Conservation (phyloP, 352 stramenopile species). For the Globisporangium nagaii region DNA sequence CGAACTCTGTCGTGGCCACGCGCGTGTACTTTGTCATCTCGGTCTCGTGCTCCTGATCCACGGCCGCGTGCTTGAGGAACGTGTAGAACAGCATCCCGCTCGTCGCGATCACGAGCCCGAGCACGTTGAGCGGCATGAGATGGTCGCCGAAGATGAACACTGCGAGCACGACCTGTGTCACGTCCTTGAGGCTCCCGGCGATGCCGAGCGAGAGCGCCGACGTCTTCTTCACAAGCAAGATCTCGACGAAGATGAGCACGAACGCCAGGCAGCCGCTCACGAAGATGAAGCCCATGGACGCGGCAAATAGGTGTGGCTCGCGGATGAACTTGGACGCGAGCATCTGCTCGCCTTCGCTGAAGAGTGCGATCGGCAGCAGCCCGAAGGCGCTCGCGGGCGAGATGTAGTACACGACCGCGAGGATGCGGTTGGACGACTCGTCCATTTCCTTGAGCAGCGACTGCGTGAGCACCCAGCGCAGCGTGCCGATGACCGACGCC, state of each 20-base stretch:
- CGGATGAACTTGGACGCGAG: slow-evolving; percentile 52
- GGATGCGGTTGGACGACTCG: slow-evolving; percentile 48
- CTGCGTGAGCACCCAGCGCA: slow-evolving; percentile 83
- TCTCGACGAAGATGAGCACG: slow-evolving; percentile 78
- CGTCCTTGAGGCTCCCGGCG: slow-evolving; percentile 75
- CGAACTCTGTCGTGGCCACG: slow-evolving; percentile 18
- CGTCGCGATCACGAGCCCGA: slow-evolving; percentile 63
- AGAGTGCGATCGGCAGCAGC: slow-evolving; percentile 60
- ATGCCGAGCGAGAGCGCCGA: slow-evolving; percentile 77
- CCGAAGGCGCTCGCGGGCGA: slow-evolving; percentile 65
- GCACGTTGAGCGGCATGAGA: slow-evolving; percentile 55
- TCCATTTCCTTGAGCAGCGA: slow-evolving; percentile 67
- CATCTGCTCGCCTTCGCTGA: slow-evolving; percentile 43
- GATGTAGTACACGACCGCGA: slow-evolving; percentile 83
- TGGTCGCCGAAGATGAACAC: slow-evolving; percentile 73
- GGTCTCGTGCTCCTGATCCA: slow-evolving; percentile 7
- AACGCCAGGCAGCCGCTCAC: slow-evolving; percentile 66
- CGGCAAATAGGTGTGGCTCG: slow-evolving; percentile 35
- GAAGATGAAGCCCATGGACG: slow-evolving; percentile 61
- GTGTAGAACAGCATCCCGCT: slow-evolving; percentile 76
- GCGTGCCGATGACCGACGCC: slow-evolving; percentile 64
- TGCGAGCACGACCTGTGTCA: slow-evolving; percentile 71
- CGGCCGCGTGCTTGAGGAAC: slow-evolving; percentile 54
- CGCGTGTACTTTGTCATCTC: slow-evolving; percentile 24
- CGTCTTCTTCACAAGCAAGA: slow-evolving; percentile 77